Evolutionary conservation across 148 eudicot genomes (phyloP), one percentile per base, ranked within the genome.

Genomic region (Drosera capensis): DNA sequence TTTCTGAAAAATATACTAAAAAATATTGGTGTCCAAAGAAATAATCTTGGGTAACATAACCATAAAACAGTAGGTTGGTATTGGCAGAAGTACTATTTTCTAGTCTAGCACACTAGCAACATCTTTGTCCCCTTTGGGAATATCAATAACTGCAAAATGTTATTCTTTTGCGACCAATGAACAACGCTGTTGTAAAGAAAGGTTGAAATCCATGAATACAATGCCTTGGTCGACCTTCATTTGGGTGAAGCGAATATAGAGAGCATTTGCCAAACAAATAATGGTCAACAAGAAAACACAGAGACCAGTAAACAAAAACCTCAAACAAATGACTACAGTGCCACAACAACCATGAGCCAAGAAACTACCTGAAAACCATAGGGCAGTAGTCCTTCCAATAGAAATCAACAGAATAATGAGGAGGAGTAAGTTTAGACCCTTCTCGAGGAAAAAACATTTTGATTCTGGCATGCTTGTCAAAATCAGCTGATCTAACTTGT

Each of bases 371-470:
- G 73, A 92, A 92, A 24, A 85, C 99, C 99, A 92, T 92, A 20
- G 99, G 99, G 63, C 95, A 92, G 40, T 85, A 92, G 54, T 92
- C 99, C 68, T 75, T 92, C 99, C 99, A 92, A 40, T 81, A 66
- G 69, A 92, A 92, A 65, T 92, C 83, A 38, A 70, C 35, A 3
- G 99, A 85, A 59, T 67, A 57, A 62, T 92, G 99, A 21, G 88
- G 73, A 55, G 99, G 95, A 47, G 99, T 92, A 64, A 79, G 64
- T 59, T 72, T 80, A 22, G 99, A 80, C 5, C 99, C 99, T 52
- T 72, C 72, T 57, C 67, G 62, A 0, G 95, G 95, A 58, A 92
- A 92, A 46, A 70, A 74, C 99, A 92, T 92, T 54, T 61, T 80
- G 43, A 92, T 75, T 61, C 95, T 81, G 21, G 95, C 99, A 36